Base-by-base conservation (phyloP, 2,329 filamentous ascomycete species). In the Diaporthe destruens region DNA sequence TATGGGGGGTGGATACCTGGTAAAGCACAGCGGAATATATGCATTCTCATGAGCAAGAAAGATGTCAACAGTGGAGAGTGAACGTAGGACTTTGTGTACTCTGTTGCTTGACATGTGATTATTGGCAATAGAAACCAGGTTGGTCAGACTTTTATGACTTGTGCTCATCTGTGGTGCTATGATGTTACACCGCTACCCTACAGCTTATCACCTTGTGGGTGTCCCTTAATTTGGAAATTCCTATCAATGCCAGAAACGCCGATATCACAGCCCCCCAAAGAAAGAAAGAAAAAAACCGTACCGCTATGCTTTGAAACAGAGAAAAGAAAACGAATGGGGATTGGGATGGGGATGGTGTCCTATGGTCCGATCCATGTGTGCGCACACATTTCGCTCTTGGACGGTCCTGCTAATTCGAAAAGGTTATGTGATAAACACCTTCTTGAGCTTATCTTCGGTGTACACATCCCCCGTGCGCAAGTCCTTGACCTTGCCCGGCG, bases 371-470 rank as follows among this genome's bases (percentile, higher is more conserved):
- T 53, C 32, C 42, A 20, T 6, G 16, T 42, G 42, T 25, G 20
- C 6, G 34, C 32, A 29, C 32, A 11, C 20, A 39, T 12, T 1
- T 36, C 11, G 16, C 44, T 16, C 20, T 23, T 25, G 61, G 12
- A 8, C 44, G 11, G 34, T 8, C 6, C 20, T 12, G 9, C 25
- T 7, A 39, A 20, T 14, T 14, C 12, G 42, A 3, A 23, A 7
- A 54, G 25, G 16, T 79, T 84, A 98, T 69, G 94, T 94, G 73
- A 98, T 98, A 80, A 92, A 99, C 29, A 98, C 95, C 85, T 97
- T 98, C 85, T 93, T 93, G 72, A 96, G 84, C 71, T 89, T 86
- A 1, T 87, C 85, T 69, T 86, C 84, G 0, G 86, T 81, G 78
- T 88, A 96, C 14, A 93, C 83, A 66, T 94, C 89, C 0, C 92